Conservation (phyloP, 78 protist genomes). For the Dictyostelium capitatum region DNA sequence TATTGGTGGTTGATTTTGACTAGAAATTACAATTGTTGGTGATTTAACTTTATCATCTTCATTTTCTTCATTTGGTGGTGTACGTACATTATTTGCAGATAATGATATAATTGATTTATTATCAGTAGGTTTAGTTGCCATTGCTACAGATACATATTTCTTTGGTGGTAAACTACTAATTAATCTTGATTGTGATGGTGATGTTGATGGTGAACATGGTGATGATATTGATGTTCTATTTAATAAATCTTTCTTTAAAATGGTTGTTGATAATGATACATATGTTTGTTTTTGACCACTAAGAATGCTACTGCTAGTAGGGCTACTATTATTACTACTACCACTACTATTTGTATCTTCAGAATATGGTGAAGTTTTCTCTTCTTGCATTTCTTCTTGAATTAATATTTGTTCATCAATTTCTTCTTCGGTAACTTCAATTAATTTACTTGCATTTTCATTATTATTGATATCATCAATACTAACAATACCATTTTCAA, state of each 20-base stretch:
- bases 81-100: neutral
- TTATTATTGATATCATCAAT: neutral
- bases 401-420: neutral
- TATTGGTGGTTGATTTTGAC: neutral
- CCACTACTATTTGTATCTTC: neutral
- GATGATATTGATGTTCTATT: constrained; percentile 15
- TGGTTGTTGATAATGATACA: constrained; percentile 23
- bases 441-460: neutral
- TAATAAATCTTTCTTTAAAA: constrained; percentile 1
- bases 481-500: neutral
- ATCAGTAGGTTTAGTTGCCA: neutral
- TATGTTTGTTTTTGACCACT: neutral
- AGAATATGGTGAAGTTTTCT: neutral
- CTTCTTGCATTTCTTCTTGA: neutral
- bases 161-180: neutral
- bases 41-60: neutral
- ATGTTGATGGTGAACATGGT: constrained; percentile 35
- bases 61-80: neutral
- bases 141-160: constrained; percentile 44
- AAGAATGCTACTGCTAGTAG: no score
- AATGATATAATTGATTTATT: neutral
- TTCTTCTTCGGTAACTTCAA: neutral
- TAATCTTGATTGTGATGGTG: neutral
- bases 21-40: neutral
- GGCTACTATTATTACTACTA: no score